phyloP scores from a whole-genome alignment of 805 yeast genomes.

The Millerago galiae region DNA sequence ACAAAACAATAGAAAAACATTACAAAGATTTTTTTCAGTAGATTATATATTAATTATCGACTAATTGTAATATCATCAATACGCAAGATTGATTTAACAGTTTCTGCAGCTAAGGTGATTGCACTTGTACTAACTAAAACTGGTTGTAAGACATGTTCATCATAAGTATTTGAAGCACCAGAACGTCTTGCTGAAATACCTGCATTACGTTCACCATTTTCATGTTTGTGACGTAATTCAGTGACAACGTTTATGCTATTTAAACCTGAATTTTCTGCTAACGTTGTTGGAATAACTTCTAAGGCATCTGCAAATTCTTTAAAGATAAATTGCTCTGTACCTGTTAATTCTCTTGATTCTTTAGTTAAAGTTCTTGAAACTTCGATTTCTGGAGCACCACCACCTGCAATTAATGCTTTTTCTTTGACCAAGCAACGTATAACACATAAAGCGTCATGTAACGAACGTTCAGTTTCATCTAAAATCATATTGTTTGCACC shows the following conservation, averaged over 20 bases:
- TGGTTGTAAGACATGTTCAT: slow-evolving; percentile 95
- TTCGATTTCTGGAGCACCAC: slow-evolving; percentile 98
- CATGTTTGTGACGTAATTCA: slow-evolving; percentile 85
- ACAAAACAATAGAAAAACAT: slow-evolving; percentile 9
- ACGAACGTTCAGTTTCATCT: slow-evolving; percentile 95
- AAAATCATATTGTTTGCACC: slow-evolving; percentile 89
- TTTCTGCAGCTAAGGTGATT: slow-evolving; percentile 89
- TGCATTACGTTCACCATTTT: slow-evolving; percentile 84
- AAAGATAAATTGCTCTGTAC: slow-evolving; percentile 63
- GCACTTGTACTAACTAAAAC: slow-evolving; percentile 93
- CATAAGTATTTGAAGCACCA: slow-evolving; percentile 84
- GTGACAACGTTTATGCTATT: slow-evolving; percentile 92
- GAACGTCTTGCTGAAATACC: slow-evolving; percentile 94
- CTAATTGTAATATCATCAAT: slow-evolving; percentile 96
- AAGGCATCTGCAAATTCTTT: slow-evolving; percentile 75
- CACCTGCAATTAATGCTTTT: slow-evolving; percentile 95
- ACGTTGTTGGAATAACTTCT: slow-evolving; percentile 88
- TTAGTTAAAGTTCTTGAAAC: slow-evolving; percentile 95
- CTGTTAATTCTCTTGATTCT: slow-evolving; percentile 85
- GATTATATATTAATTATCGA: slow-evolving; percentile 36
- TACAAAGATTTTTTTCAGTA: neutral
- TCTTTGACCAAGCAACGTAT: slow-evolving; percentile 81
- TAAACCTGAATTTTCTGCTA: slow-evolving; percentile 96
- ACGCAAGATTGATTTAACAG: slow-evolving; percentile 91
- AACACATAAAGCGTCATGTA: slow-evolving; percentile 94